phyloP scores from a whole-genome alignment of 2,329 filamentous ascomycete species.

The Delphinella strobiligena region DNA sequence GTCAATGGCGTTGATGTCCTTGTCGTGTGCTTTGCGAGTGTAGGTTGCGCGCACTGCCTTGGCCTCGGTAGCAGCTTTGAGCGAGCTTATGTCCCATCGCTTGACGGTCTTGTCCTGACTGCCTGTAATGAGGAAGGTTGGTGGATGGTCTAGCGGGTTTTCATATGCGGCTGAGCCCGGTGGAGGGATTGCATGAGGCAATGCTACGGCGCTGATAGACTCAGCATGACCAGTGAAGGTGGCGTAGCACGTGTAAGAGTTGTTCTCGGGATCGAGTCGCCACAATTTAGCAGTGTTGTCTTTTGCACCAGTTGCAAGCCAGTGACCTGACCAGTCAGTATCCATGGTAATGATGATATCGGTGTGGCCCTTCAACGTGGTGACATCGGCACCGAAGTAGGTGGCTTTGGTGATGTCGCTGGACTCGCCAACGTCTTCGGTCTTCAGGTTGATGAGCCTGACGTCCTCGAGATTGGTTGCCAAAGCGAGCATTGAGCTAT shows the following conservation, averaged over 20 bases:
- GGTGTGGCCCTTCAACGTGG: slow-evolving; percentile 74
- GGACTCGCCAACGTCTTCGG: slow-evolving; percentile 20
- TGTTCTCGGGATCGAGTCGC: slow-evolving; percentile 65
- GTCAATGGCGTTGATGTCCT: slow-evolving; percentile 94
- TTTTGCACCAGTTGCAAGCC: slow-evolving; percentile 92
- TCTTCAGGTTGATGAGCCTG: slow-evolving; percentile 62
- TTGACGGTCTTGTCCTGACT: slow-evolving; percentile 95
- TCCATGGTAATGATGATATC: slow-evolving; percentile 94
- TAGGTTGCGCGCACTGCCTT: slow-evolving; percentile 57
- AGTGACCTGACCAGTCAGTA: slow-evolving; percentile 92
- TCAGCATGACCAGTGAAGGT: slow-evolving; percentile 87
- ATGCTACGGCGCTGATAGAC: slow-evolving; percentile 77
- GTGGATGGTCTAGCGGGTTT: slow-evolving; percentile 67
- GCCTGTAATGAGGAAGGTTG: slow-evolving; percentile 75
- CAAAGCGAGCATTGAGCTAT: slow-evolving; percentile 71
- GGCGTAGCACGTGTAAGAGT: slow-evolving; percentile 67
- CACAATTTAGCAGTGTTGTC: slow-evolving; percentile 90
- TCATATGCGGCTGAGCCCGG: slow-evolving; percentile 57
- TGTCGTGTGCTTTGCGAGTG: slow-evolving; percentile 93
- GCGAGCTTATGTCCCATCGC: slow-evolving; percentile 62
- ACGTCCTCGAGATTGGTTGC: slow-evolving; percentile 94
- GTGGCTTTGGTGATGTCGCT: slow-evolving; percentile 13
- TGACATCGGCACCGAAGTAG: slow-evolving; percentile 85
- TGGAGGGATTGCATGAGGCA: slow-evolving; percentile 59
- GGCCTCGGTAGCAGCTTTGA: slow-evolving; percentile 33